A percentile compares a stretch with the other conserved stretches of the same genome.
Evolutionary conservation across 169 alveolate genomes (phyloP).

Genomic region (Eimeria acervulina): DNA sequence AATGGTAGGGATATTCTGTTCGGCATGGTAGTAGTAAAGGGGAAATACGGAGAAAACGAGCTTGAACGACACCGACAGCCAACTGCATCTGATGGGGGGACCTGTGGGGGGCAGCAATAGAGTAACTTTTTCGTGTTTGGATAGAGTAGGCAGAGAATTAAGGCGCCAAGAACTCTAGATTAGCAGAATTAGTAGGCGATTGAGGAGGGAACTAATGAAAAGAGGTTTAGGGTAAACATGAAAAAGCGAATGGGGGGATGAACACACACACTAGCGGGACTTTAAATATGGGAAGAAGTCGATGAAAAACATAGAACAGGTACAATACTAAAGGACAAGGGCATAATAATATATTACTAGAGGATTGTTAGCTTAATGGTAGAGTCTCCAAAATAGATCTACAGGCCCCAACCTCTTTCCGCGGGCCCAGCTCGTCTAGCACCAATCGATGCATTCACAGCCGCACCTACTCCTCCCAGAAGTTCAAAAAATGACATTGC

Average conservation of each 20-base stretch:
- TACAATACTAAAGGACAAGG: too few relatives aligned
- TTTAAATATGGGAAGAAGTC: not conserved
- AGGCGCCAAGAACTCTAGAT: not conserved
- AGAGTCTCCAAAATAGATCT: not conserved
- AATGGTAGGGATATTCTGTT: not conserved
- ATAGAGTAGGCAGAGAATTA: not conserved
- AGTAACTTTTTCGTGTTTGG: not conserved
- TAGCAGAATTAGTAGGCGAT: not conserved
- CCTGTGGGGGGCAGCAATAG: not conserved
- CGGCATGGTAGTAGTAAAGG: not conserved
- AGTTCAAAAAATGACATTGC: not conserved
- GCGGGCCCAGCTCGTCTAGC: not conserved
- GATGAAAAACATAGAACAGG: too few relatives aligned
- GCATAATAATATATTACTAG: too few relatives aligned
- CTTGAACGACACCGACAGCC: not conserved
- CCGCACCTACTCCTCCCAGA: not conserved
- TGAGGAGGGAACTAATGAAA: not conserved
- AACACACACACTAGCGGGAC: not conserved
- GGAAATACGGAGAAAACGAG: not conserved
- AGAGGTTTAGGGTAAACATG: too few relatives aligned
- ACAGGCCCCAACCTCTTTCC: not conserved
- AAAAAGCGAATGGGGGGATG: too few relatives aligned
- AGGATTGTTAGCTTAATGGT: not conserved
- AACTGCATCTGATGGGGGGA: not conserved
- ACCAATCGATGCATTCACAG: not conserved